Conservation (phyloP, 148 eudicot species). For the Camellia japonica region DNA sequence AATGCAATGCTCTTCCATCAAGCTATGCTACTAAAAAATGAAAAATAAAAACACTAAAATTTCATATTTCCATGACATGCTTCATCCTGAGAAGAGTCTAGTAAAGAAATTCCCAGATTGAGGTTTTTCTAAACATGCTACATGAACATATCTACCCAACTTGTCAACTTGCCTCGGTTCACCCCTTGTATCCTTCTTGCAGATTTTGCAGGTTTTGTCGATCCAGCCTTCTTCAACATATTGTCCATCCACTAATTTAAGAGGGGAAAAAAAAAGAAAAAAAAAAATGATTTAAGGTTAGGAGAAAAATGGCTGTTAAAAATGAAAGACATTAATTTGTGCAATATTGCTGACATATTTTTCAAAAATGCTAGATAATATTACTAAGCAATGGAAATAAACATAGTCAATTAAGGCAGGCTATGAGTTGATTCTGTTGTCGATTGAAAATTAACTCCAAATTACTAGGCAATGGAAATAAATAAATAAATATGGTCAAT, state of each 20-base stretch:
- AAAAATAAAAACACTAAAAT: no score
- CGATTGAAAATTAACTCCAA: no score
- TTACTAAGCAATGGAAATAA: no score
- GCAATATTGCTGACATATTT: neutral
- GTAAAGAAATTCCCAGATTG: slow-evolving; percentile 84
- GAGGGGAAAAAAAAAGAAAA: neutral
- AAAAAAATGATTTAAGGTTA: neutral
- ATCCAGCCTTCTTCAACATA: slow-evolving; percentile 99
- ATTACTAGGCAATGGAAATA: no score
- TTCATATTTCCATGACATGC: neutral
- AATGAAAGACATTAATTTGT: neutral
- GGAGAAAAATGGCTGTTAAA: neutral
- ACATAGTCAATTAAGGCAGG: no score
- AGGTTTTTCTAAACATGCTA: slow-evolving; percentile 69
- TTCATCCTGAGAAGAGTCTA: slow-evolving; percentile 60
- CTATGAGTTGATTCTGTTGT: no score
- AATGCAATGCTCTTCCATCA: neutral
- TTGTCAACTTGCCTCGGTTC: slow-evolving; percentile 83
- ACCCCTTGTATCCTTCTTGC: slow-evolving; percentile 90
- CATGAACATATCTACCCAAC: slow-evolving; percentile 82
- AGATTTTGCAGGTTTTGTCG: slow-evolving; percentile 93
- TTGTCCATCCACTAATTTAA: slow-evolving; percentile 71
- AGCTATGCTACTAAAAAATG: no score
- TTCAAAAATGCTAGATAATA: no score
- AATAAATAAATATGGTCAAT: no score